Percentiles rank a stretch among this genome's conserved stretches.
Conservation (phyloP, 1,139 yeast genomes). For the Saccharomycopsis phalli region DNA sequence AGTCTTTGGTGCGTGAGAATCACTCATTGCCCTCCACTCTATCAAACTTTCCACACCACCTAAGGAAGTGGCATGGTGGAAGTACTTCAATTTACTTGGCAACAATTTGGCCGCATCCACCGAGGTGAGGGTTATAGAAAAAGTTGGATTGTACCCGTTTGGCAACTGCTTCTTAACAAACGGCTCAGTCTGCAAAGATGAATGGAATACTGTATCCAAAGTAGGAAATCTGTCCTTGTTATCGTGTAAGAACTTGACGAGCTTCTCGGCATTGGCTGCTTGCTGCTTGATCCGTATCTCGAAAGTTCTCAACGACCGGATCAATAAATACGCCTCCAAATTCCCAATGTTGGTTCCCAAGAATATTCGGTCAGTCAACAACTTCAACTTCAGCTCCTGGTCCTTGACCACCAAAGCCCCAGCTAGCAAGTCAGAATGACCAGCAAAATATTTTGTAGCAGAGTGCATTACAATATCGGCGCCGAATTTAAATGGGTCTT, state of each 20-base stretch:
- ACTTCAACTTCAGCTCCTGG: slow-evolving; percentile 33
- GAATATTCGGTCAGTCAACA: slow-evolving; percentile 53
- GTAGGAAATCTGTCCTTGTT: slow-evolving; percentile 38
- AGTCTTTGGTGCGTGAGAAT: slow-evolving; percentile 43
- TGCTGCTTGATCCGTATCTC: slow-evolving; percentile 64
- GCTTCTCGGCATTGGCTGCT: slow-evolving; percentile 49
- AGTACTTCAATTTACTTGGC: slow-evolving; percentile 59
- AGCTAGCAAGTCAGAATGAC: slow-evolving; percentile 86
- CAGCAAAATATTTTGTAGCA: slow-evolving; percentile 87
- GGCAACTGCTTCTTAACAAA: slow-evolving; percentile 59
- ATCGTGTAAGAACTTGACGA: slow-evolving; percentile 51
- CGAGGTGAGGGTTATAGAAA: slow-evolving; percentile 47
- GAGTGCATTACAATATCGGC: slow-evolving; percentile 84
- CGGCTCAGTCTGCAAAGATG: slow-evolving; percentile 61
- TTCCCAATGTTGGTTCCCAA: slow-evolving; percentile 76
- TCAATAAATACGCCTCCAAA: slow-evolving; percentile 62
- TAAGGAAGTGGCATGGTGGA: slow-evolving; percentile 85
- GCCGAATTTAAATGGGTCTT: slow-evolving; percentile 69
- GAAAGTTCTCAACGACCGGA: slow-evolving; percentile 74
- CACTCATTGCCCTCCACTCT: slow-evolving; percentile 85
- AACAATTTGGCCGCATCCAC: slow-evolving; percentile 51
- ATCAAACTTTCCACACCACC: slow-evolving; percentile 92
- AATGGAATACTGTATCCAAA: slow-evolving; percentile 50
- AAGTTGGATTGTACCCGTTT: slow-evolving; percentile 65
- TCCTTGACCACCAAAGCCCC: slow-evolving; percentile 67